Base-by-base conservation (phyloP, 768 basidiomycete genomes). In the Panus rudis region DNA sequence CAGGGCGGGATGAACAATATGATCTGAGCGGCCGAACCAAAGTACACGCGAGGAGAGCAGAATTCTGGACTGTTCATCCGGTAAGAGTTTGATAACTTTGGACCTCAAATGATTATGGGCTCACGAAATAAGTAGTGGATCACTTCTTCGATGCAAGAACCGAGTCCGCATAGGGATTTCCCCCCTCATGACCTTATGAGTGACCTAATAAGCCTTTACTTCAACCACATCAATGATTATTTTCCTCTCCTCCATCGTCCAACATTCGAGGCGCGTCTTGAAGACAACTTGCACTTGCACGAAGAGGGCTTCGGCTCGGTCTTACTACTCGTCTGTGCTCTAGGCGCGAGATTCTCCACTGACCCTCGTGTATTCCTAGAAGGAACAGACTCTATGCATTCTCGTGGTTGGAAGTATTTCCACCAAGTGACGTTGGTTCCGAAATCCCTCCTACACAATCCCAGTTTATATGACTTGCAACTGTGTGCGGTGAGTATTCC, bases 301-400 rank as follows among this genome's bases (percentile, higher is more conserved):
- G 65, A 75, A 42, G 46, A 52, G 4, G 53, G 58, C 4, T 86
- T 86, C 54, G 71, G 70, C 0, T 61, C 63, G 1, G 66, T 71
- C 3, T 64, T 83, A 6, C 61, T 85, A 11, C 62, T 81, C 33
- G 71, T 85, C 0, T 75, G 72, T 48, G 77, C 79, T 2, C 56
- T 70, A 42, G 78, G 68, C 6, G 51, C 69, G 0, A 61, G 73
- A 13, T 71, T 55, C 42, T 56, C 65, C 11, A 59, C 71, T 34
- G 73, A 79, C 54, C 60, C 64, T 0, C 58, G 73, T 4, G 67
- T 74, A 3, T 26, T 64, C 19, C 46, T 48, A 10, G 55, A 53
- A 24, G 45, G 39, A 14, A 43, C 39, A 21, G 30, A 35, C 26
- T 27, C 41, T 37, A 30, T 42, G 27, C 57, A 61, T 35, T 61